Evolutionary conservation across 768 basidiomycete genomes (phyloP).

Genomic region (Mycena maculata): DNA sequence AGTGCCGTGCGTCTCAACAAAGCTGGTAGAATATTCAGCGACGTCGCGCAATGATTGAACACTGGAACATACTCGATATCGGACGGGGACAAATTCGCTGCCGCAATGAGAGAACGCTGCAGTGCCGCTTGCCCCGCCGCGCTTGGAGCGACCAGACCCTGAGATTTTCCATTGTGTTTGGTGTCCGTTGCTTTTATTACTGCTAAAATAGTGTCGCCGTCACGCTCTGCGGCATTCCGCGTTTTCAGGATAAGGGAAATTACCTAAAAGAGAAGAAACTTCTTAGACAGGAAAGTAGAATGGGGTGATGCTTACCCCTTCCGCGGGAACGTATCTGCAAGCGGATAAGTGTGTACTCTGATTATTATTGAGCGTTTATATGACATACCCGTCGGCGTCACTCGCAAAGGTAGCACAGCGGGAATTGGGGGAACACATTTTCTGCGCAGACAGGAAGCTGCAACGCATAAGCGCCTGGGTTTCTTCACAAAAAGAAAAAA

Average conservation of each 20-base stretch:
- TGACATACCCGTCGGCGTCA: constrained; percentile 48
- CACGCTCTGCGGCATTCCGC: constrained; percentile 46
- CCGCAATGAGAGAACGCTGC: constrained; percentile 44
- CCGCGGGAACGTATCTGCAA: constrained; percentile 49
- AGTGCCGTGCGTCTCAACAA: constrained; percentile 52
- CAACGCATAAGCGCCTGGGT: background rate
- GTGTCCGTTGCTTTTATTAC: constrained; percentile 46
- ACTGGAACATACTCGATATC: constrained; percentile 47
- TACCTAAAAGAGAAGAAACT: constrained; percentile 11
- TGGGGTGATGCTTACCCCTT: constrained; percentile 38
- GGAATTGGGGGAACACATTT: constrained; percentile 47
- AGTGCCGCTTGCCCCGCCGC: constrained; percentile 47
- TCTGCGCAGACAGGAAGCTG: constrained; percentile 48
- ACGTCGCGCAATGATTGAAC: background rate
- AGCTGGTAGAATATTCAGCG: constrained; percentile 35
- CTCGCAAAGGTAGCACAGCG: constrained; percentile 50
- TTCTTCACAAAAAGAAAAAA: background rate
- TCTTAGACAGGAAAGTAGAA: background rate
- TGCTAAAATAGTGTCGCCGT: constrained; percentile 48
- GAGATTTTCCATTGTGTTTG: constrained; percentile 49
- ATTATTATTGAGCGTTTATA: background rate
- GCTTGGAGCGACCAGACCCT: constrained; percentile 50
- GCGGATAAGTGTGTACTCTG: background rate
- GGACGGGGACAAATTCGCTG: constrained; percentile 43
- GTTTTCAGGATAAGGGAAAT: constrained; percentile 50